Evolutionary conservation across 192 early-diverging fungal genomes (phyloP).

Genomic region (Phycomyces blakesleeanus): DNA sequence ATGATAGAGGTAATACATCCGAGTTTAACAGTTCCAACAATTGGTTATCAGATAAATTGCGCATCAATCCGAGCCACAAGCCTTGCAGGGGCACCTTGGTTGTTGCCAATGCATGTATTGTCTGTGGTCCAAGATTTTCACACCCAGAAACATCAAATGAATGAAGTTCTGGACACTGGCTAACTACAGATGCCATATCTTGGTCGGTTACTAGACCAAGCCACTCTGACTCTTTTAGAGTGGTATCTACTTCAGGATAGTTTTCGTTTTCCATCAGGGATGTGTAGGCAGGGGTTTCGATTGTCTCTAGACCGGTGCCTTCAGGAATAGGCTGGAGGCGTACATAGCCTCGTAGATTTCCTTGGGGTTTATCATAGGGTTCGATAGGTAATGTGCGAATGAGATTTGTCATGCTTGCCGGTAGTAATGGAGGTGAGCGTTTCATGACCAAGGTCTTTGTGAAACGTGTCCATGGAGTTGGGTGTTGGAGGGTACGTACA

Average conservation of each 20-base stretch:
- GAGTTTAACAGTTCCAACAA: background rate
- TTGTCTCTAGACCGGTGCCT: conserved; percentile 13
- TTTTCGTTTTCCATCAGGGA: conserved; percentile 3
- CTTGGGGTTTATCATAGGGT: conserved; percentile 6
- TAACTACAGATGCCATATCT: conserved; percentile 2
- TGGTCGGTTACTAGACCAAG: conserved; percentile 6
- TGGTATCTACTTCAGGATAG: conserved; percentile 17
- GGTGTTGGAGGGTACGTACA: background rate
- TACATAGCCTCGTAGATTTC: conserved; percentile 3
- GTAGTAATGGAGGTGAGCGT: conserved; percentile 7
- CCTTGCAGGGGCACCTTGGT: background rate
- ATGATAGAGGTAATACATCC: background rate
- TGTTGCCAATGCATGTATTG: background rate
- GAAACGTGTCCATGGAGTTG: background rate
- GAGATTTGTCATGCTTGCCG: conserved; percentile 1
- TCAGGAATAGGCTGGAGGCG: conserved; percentile 7
- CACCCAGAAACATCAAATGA: conserved; percentile 14
- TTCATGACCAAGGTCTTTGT: conserved; percentile 9
- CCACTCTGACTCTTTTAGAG: conserved; percentile 22
- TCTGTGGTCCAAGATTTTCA: conserved; percentile 1
- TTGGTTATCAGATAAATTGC: background rate
- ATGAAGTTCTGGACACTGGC: conserved; percentile 5
- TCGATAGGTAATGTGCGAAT: background rate
- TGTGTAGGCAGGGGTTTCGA: background rate
- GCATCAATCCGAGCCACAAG: conserved; percentile 7